Evolutionary conservation across 306 rosid species (phyloP).

Genomic region (Prunus mongolica): DNA sequence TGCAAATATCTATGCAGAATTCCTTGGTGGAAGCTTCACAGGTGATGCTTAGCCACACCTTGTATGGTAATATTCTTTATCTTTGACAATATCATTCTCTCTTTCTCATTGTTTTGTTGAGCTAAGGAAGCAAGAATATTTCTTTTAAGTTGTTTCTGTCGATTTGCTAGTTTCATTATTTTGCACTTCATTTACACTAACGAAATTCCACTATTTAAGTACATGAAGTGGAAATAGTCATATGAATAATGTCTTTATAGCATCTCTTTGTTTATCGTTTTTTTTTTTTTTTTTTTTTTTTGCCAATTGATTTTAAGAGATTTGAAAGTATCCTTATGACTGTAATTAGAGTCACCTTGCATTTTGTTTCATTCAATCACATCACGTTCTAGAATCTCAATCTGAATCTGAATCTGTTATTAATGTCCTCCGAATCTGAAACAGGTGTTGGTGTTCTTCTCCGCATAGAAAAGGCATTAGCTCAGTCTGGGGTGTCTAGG

Average conservation of each 20-base stretch:
- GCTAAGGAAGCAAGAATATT: not conserved
- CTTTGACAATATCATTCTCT: not conserved
- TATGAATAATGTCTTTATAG: not conserved
- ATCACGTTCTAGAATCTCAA: not conserved
- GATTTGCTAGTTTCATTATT: not conserved
- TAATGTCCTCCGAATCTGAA: conserved; percentile 12
- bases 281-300: not conserved
- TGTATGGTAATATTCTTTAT: conserved; percentile 58
- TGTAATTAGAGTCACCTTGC: not conserved
- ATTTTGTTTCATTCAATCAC: not conserved
- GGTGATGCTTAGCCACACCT: conserved; percentile 94
- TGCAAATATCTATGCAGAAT: conserved; percentile 86
- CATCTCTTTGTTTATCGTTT: not conserved
- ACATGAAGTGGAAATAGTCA: not conserved
- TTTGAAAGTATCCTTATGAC: no score
- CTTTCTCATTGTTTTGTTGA: not conserved
- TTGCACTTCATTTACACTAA: not conserved
- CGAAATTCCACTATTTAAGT: not conserved
- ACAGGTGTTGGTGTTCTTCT: conserved; percentile 71
- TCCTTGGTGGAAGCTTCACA: conserved; percentile 91
- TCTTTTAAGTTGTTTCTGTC: not conserved
- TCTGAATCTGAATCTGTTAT: not conserved
- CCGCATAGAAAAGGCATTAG: conserved; percentile 39
- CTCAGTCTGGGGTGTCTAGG: conserved; percentile 71
- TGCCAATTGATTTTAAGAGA: not conserved